These are phyloP conservation scores for Tritrichomonas musculus DNA, from an alignment of 208 protist species.

Conservation along the genomic window DNA sequence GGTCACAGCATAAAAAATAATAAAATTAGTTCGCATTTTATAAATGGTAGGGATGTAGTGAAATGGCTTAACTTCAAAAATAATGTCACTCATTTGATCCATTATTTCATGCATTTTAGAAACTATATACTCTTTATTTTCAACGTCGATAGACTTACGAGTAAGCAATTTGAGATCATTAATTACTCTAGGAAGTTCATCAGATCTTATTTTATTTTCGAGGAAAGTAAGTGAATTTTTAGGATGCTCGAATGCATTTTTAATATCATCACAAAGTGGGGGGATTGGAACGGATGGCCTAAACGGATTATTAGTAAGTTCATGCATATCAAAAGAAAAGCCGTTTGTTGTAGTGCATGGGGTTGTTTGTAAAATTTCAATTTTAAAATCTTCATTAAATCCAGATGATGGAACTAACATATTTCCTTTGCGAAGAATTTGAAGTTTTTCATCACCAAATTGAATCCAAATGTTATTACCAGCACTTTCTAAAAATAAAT, in stretches of 20 bases:
- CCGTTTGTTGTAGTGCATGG: not conserved
- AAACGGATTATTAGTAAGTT: not conserved
- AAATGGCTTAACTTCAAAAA: not conserved
- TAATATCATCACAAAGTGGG: not conserved
- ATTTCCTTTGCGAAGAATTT: not conserved
- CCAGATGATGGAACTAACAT: not conserved
- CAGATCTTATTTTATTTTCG: not conserved
- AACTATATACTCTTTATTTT: not conserved
- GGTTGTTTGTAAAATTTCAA: not conserved
- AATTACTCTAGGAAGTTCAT: not conserved
- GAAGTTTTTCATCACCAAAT: not conserved
- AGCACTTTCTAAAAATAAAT: not conserved
- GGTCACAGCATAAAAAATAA: not conserved
- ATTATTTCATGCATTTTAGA: not conserved
- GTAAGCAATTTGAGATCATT: not conserved
- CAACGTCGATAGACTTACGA: not conserved
- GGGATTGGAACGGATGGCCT: conserved; percentile 24
- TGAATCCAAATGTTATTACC: not conserved
- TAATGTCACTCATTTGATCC: not conserved
- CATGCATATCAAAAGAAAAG: conserved; percentile 4
- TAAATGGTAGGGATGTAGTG: conserved; percentile 26
- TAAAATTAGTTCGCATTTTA: conserved; percentile 25
- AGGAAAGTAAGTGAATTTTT: not conserved
- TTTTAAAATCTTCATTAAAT: not conserved
- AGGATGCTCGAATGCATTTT: not conserved